Evolutionary conservation across 2,329 filamentous ascomycete genomes (phyloP), one percentile per base, ranked within the genome.

Genomic region (Penicillium capsulatum): DNA sequence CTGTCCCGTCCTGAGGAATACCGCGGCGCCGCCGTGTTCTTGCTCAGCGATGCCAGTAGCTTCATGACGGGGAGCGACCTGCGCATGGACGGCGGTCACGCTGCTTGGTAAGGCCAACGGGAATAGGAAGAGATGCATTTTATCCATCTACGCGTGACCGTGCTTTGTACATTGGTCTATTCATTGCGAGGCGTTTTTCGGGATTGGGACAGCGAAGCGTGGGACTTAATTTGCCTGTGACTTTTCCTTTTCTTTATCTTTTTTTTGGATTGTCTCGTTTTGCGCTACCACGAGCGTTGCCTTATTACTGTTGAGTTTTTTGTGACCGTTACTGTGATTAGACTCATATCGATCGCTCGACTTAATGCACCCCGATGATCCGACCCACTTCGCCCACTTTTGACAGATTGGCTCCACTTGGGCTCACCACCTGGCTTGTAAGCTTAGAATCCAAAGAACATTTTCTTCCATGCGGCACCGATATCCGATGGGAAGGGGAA

Each of bases 1-100:
- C 69, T 88, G 44, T 84, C 81, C 57, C 67, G 66, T 15, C 83
- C 84, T 0, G 71, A 80, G 34, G 84, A 89, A 61, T 86, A 84
- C 63, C 76, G 82, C 34, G 83, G 70, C 4, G 68, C 69, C 1
- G 67, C 69, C 1, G 64, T 73, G 26, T 73, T 72, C 48, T 54
- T 72, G 43, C 52, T 73, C 20, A 71, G 67, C 40, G 69, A 73
- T 45, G 70, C 70, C 6, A 75, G 71, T 53, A 70, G 64, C 43
- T 78, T 77, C 57, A 76, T 77, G 71, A 77, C 75, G 7, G 75
- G 73, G 4, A 65, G 68, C 30, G 72, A 78, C 60, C 48, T 77
- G 45, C 65, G 70, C 50, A 75, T 77, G 26, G 74, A 77, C 58
- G 74, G 74, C 41, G 73, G 73, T 2, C 72, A 76, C 53, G 62